Evolutionary conservation across 345 rosid genomes (phyloP).

Genomic region (Erysimum cheiranthoides): DNA sequence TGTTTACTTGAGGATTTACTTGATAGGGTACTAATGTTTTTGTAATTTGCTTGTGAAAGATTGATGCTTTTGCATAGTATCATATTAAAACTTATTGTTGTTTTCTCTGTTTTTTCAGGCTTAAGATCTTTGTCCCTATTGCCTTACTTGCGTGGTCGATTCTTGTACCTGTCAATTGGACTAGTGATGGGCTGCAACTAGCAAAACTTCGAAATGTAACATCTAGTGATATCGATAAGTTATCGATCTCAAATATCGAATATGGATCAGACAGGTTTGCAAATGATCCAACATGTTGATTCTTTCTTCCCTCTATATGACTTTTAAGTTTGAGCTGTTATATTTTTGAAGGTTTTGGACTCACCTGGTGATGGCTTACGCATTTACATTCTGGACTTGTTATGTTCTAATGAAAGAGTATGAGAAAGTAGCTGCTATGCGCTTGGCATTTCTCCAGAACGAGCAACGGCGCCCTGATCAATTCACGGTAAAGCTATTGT

Average conservation of each 20-base stretch:
- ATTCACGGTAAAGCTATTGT: constrained; percentile 64
- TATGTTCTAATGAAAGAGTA: constrained; percentile 83
- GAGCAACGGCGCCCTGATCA: constrained; percentile 89
- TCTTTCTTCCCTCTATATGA: background rate
- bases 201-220: constrained; percentile 63
- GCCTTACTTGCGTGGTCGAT: constrained; percentile 76
- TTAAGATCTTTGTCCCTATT: constrained; percentile 87
- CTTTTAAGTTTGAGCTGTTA: background rate
- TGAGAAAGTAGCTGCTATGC: constrained; percentile 75
- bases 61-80: constrained; percentile 21
- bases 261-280: constrained; percentile 66
- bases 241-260: constrained; percentile 84
- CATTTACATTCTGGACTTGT: constrained; percentile 87
- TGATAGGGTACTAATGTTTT: constrained; percentile 65
- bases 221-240: constrained; percentile 84
- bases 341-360: constrained; percentile 76
- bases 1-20: constrained; percentile 89
- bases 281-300: background rate
- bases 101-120: constrained; percentile 49
- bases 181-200: constrained; percentile 58
- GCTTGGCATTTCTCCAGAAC: constrained; percentile 77
- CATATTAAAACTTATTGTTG: background rate
- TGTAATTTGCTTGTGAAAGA: background rate
- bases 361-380: constrained; percentile 84
- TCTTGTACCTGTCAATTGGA: constrained; percentile 87